phyloP scores from a whole-genome alignment of 257 asterid species.

The Solanum raphanifolium region DNA sequence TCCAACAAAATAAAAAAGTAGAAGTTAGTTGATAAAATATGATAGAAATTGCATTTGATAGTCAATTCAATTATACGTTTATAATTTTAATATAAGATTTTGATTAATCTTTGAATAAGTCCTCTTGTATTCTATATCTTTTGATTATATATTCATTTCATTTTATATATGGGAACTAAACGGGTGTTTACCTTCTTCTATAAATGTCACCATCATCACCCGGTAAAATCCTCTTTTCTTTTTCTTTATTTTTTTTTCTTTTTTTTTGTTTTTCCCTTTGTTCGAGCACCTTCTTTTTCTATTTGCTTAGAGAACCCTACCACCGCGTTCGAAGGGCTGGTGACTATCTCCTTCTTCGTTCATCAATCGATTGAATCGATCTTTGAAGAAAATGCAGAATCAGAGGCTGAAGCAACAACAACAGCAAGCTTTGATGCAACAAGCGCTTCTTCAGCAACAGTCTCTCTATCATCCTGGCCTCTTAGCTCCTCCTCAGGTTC shows the following conservation, averaged over 20 bases:
- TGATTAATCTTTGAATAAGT: background rate
- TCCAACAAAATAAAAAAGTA: background rate
- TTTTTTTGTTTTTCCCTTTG: background rate
- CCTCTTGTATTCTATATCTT: background rate
- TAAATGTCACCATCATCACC: slow-evolving; percentile 8
- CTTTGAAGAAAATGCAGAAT: slow-evolving; percentile 57
- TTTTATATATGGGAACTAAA: background rate
- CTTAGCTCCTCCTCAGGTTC: slow-evolving; percentile 91
- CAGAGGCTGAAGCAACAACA: slow-evolving; percentile 84
- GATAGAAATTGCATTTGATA: background rate
- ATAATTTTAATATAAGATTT: background rate
- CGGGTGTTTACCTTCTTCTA: slow-evolving; percentile 3
- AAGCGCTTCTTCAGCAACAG: slow-evolving; percentile 89
- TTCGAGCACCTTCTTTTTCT: slow-evolving; percentile 19
- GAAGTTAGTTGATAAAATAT: background rate
- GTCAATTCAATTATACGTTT: background rate
- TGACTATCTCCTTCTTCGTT: slow-evolving; percentile 10
- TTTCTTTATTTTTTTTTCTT: background rate
- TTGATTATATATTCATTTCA: background rate
- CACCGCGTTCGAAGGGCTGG: background rate
- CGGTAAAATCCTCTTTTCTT: background rate
- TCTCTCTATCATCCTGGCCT: slow-evolving; percentile 88
- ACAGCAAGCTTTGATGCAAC: slow-evolving; percentile 91
- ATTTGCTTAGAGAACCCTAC: background rate
- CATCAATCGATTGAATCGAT: slow-evolving; percentile 1